These are phyloP conservation scores for Stropharia rugosoannulata DNA, from an alignment of 768 basidiomycete genomes.

Conservation along the genomic window DNA sequence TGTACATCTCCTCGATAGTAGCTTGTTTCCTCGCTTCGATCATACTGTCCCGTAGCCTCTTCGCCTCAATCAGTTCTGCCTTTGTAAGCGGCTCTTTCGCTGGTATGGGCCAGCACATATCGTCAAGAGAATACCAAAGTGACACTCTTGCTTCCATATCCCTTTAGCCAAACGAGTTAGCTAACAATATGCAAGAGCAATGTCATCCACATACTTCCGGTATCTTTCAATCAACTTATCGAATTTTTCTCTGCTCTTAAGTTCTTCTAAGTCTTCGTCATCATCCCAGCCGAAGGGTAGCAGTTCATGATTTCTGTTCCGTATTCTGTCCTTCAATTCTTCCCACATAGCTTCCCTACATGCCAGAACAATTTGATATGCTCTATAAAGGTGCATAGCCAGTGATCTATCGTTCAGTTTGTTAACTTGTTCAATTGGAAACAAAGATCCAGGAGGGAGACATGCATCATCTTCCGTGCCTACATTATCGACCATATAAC, in stretches of 20 bases:
- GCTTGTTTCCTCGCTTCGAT: slow-evolving; percentile 54
- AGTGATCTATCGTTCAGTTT: slow-evolving; percentile 57
- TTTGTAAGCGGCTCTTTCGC: slow-evolving; percentile 62
- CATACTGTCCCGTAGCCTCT: slow-evolving; percentile 59
- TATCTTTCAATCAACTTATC: slow-evolving; percentile 60
- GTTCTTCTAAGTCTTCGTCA: slow-evolving; percentile 58
- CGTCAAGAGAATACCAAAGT: slow-evolving; percentile 61
- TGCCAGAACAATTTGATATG: slow-evolving; percentile 60
- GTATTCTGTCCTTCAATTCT: slow-evolving; percentile 60
- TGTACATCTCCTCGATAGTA: slow-evolving; percentile 49
- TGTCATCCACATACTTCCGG: slow-evolving; percentile 39
- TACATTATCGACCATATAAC: slow-evolving; percentile 47
- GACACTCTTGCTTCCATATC: slow-evolving; percentile 68
- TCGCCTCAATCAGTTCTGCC: slow-evolving; percentile 69
- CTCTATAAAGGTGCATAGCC: slow-evolving; percentile 69
- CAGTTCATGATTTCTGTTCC: slow-evolving; percentile 54
- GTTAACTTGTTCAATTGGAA: slow-evolving; percentile 41
- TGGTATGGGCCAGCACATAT: slow-evolving; percentile 59
- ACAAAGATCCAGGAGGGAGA: slow-evolving; percentile 31
- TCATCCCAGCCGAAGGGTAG: slow-evolving; percentile 69
- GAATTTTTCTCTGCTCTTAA: slow-evolving; percentile 56
- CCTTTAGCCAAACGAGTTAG: slow-evolving; percentile 28
- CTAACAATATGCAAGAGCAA: neutral
- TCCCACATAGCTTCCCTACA: slow-evolving; percentile 81
- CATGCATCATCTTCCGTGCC: slow-evolving; percentile 40